phyloP scores from a whole-genome alignment of 768 basidiomycete species.

The Kwoniella shandongensis region DNA sequence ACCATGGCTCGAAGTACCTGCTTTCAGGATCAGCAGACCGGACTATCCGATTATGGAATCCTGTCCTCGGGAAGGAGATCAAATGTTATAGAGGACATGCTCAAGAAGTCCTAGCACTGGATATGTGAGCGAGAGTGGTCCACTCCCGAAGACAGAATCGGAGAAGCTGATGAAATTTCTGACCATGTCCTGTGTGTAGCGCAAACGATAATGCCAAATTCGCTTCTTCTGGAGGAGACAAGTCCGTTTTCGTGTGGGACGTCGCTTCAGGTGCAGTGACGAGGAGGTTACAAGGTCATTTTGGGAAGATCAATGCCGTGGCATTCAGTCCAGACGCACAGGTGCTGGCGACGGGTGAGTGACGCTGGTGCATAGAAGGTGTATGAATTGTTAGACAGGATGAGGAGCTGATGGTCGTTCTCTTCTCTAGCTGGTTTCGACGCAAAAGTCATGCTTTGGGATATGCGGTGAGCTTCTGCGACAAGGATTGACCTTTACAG shows the following conservation, averaged over 20 bases:
- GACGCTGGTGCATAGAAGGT: background rate
- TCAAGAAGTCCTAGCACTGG: constrained; percentile 87
- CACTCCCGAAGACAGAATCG: background rate
- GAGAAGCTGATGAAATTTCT: constrained; percentile 1
- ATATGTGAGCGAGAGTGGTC: constrained; percentile 63
- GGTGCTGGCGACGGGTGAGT: constrained; percentile 80
- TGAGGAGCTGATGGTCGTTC: no score
- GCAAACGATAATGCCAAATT: constrained; percentile 92
- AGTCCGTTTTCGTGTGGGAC: constrained; percentile 92
- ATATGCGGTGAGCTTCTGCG: constrained; percentile 75
- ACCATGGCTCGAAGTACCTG: constrained; percentile 82
- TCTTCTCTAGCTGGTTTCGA: constrained; percentile 82
- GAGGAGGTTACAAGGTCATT: constrained; percentile 80
- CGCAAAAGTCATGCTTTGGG: constrained; percentile 86
- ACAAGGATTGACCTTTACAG: no score
- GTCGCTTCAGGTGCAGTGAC: constrained; percentile 82
- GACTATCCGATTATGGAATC: constrained; percentile 87
- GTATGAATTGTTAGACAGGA: no score
- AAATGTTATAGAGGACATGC: constrained; percentile 89
- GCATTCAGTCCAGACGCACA: constrained; percentile 78
- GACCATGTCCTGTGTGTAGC: constrained; percentile 54
- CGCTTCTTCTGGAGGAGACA: constrained; percentile 90
- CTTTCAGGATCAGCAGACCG: constrained; percentile 93
- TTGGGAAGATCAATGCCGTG: constrained; percentile 84
- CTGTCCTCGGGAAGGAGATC: constrained; percentile 78